Conservation (phyloP, 768 basidiomycete species). For the Agrocybe chaxingu region DNA sequence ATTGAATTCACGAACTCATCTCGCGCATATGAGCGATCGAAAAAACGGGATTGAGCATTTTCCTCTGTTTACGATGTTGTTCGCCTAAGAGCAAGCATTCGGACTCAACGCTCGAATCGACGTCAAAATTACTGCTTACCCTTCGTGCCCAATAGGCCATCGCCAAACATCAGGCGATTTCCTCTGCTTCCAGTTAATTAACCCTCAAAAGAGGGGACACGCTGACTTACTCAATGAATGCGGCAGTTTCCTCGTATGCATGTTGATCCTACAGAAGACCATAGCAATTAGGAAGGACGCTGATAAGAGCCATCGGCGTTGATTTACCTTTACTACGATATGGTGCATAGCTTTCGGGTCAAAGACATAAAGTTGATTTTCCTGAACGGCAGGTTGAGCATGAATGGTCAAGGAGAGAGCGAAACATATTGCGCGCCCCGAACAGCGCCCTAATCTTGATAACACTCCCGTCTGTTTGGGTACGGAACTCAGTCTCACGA, state of each 20-base stretch:
- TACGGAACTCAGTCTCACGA: background rate
- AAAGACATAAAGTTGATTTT: slow-evolving; percentile 33
- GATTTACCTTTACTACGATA: slow-evolving; percentile 37
- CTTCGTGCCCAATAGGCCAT: slow-evolving; percentile 8
- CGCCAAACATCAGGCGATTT: slow-evolving; percentile 8
- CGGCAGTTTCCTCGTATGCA: slow-evolving; percentile 23
- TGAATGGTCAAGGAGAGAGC: background rate
- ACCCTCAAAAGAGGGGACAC: background rate
- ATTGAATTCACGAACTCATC: slow-evolving; percentile 20
- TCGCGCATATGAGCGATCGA: slow-evolving; percentile 26
- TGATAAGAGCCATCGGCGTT: background rate
- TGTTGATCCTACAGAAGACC: slow-evolving; percentile 22
- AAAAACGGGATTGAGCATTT: slow-evolving; percentile 31
- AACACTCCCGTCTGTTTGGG: slow-evolving; percentile 25
- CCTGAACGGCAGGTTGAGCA: slow-evolving; percentile 11
- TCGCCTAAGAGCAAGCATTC: slow-evolving; percentile 23
- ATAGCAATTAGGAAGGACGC: background rate
- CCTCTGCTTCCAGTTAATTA: background rate
- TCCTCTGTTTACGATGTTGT: slow-evolving; percentile 32
- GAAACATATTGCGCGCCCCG: slow-evolving; percentile 21
- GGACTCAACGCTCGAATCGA: background rate
- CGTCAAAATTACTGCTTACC: slow-evolving; percentile 8
- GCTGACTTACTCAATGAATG: slow-evolving; percentile 22
- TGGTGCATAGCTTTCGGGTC: slow-evolving; percentile 44
- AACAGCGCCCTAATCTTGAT: slow-evolving; percentile 28